Conservation (phyloP, 306 rosid genomes). For the Cicer judaicum region DNA sequence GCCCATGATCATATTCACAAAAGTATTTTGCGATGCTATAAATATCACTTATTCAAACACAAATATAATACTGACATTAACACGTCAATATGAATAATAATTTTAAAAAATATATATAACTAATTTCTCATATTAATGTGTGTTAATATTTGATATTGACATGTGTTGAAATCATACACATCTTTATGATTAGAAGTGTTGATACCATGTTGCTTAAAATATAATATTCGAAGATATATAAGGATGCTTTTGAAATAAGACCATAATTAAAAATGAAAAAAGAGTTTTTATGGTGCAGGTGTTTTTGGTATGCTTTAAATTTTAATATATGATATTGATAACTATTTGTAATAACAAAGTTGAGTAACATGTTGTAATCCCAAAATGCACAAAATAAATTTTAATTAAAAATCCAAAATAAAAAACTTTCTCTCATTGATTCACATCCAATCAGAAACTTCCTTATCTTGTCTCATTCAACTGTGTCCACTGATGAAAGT, state of each 20-base stretch:
- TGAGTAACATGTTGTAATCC: constrained; percentile 44
- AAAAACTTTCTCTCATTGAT: neutral
- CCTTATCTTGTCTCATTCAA: constrained; percentile 64
- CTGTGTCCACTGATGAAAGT: constrained; percentile 62
- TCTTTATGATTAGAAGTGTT: too few relatives aligned
- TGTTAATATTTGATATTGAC: too few relatives aligned
- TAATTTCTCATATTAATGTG: too few relatives aligned
- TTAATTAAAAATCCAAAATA: neutral
- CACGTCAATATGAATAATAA: too few relatives aligned
- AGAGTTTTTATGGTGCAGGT: constrained; percentile 44
- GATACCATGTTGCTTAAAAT: too few relatives aligned
- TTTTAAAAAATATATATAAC: too few relatives aligned
- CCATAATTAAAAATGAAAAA: constrained; percentile 44
- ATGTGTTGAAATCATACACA: too few relatives aligned
- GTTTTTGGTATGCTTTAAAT: constrained; percentile 34
- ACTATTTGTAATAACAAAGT: constrained; percentile 39
- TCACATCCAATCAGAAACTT: constrained; percentile 44
- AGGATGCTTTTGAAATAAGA: neutral
- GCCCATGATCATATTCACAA: constrained; percentile 38
- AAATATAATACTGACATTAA: too few relatives aligned
- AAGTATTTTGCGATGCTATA: neutral
- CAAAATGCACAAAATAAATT: constrained; percentile 22
- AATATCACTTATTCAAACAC: too few relatives aligned
- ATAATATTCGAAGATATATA: neutral
- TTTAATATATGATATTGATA: neutral